These are phyloP conservation scores for Neurospora africana DNA, from an alignment of 495 filamentous ascomycete genomes.

Conservation along the genomic window DNA sequence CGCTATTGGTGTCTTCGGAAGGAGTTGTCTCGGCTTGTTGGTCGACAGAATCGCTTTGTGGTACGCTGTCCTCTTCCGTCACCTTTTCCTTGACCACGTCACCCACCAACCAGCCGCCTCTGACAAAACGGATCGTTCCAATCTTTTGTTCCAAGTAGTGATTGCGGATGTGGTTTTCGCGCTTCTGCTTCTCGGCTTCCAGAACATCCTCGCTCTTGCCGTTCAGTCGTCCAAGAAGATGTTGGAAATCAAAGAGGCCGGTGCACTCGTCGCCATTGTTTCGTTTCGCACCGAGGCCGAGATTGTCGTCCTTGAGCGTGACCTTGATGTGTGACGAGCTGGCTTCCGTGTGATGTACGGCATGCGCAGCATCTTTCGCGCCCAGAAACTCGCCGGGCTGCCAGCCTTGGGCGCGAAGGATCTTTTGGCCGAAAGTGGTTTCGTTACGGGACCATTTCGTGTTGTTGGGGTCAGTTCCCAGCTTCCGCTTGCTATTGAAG, in stretches of 20 bases:
- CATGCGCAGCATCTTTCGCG: conserved; percentile 58
- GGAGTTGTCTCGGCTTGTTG: conserved; percentile 14
- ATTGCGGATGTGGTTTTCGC: conserved; percentile 53
- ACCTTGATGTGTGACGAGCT: conserved; percentile 72
- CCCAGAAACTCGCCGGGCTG: conserved; percentile 73
- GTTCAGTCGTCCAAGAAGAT: conserved; percentile 77
- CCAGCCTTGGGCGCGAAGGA: conserved; percentile 84
- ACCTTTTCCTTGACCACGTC: conserved; percentile 30
- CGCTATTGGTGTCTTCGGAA: conserved; percentile 11
- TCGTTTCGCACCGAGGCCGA: conserved; percentile 72
- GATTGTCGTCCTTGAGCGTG: conserved; percentile 73
- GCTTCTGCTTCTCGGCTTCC: conserved; percentile 49
- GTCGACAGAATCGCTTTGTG: neutral
- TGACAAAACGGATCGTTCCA: conserved; percentile 69
- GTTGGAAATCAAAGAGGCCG: conserved; percentile 74
- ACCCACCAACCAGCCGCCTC: conserved; percentile 66
- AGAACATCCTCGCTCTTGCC: conserved; percentile 65
- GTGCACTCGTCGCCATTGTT: conserved; percentile 61
- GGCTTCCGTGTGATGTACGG: conserved; percentile 61
- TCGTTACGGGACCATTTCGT: conserved; percentile 80
- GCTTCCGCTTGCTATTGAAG: conserved; percentile 57
- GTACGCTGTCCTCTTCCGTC: neutral
- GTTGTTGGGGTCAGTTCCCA: conserved; percentile 87
- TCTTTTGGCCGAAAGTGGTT: conserved; percentile 70
- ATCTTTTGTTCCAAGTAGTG: conserved; percentile 59